phyloP scores from a whole-genome alignment of 2,329 filamentous ascomycete genomes.

The Nothopassalora personata region DNA sequence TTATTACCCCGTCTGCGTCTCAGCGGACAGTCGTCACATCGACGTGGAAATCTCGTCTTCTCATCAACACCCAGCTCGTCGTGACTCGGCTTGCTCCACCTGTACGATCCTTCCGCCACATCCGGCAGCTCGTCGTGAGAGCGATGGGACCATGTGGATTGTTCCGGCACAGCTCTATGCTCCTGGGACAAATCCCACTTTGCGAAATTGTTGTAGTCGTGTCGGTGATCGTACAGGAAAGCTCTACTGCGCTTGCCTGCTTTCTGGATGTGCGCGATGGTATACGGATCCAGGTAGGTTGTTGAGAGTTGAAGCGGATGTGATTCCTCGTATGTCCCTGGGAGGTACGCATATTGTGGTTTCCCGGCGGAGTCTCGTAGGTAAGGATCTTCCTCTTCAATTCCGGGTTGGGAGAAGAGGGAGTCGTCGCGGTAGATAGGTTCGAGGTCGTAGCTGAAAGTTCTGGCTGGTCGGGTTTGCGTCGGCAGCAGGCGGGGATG shows the following conservation, averaged over 20 bases:
- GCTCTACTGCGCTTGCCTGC: background rate
- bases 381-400: background rate
- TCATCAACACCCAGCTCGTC: background rate
- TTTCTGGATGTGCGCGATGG: background rate
- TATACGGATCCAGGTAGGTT: background rate
- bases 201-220: background rate
- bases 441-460: conserved; percentile 1
- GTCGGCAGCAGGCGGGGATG: conserved; percentile 1
- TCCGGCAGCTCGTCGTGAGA: background rate
- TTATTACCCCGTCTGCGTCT: background rate
- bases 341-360: background rate
- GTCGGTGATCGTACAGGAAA: background rate
- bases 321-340: background rate
- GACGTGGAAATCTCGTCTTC: no score
- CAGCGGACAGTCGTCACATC: background rate
- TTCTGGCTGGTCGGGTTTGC: background rate
- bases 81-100: background rate
- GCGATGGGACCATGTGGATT: background rate
- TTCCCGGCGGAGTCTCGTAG: background rate
- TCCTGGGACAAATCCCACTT: background rate
- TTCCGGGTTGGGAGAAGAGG: background rate
- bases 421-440: background rate
- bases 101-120: background rate
- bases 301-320: background rate
- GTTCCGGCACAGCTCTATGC: background rate